These are phyloP conservation scores for Mycosphaerella sp. DNA, from an alignment of 2,329 filamentous ascomycete genomes.

Conservation along the genomic window DNA sequence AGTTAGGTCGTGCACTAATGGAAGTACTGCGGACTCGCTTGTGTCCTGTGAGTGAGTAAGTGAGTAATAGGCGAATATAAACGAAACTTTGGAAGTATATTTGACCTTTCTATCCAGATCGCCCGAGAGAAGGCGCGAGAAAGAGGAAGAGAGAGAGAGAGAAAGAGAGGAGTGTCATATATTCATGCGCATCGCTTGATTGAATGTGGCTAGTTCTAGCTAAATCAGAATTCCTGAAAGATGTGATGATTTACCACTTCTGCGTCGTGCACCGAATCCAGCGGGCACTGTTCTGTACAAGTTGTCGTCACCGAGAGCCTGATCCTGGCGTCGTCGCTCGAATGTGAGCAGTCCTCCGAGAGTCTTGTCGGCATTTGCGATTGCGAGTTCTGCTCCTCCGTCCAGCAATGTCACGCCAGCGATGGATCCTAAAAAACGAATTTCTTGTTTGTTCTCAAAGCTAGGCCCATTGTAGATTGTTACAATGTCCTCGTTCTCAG, in stretches of 20 bases:
- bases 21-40: slow-evolving; percentile 10
- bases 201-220: neutral
- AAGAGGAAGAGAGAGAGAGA: neutral
- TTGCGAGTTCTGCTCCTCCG: slow-evolving; percentile 60
- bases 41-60: neutral
- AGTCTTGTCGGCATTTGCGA: slow-evolving; percentile 50
- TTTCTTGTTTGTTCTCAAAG: slow-evolving; percentile 55
- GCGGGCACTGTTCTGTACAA: slow-evolving; percentile 1
- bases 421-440: slow-evolving; percentile 71
- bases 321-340: slow-evolving; percentile 10
- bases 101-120: too few species aligned
- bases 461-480: slow-evolving; percentile 42
- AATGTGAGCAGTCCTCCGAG: slow-evolving; percentile 23
- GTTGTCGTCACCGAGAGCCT: neutral
- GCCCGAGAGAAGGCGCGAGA: too few species aligned
- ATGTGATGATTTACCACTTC: neutral
- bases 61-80: slow-evolving; percentile 6
- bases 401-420: slow-evolving; percentile 62
- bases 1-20: slow-evolving; percentile 5
- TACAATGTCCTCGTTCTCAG: slow-evolving; percentile 69
- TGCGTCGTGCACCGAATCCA: neutral
- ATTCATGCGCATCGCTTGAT: too few species aligned
- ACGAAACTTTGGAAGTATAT: neutral
- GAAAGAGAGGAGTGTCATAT: too few species aligned
- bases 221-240: neutral